Base-by-base conservation (phyloP, 495 filamentous ascomycete species). In the Aspergillus baeticus region DNA sequence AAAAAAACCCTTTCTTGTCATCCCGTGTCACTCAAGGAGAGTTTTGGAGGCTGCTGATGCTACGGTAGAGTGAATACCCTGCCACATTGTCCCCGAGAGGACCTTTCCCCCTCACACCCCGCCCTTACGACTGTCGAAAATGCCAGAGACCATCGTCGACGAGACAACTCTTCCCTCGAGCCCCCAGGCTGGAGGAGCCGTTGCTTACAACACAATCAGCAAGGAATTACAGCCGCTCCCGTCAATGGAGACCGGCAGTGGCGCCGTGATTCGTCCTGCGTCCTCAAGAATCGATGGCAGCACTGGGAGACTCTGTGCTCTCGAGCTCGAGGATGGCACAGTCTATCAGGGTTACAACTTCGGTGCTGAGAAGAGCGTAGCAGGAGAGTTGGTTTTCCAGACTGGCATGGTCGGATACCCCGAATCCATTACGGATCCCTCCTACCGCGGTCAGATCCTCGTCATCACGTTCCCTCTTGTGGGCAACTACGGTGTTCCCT, bases 401-500 rank as follows among this genome's bases (percentile, higher is more conserved):
- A 98, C 94, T 46, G 94, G 94, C 67, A 96, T 98, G 94, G 94
- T 98, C 54, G 94, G 94, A 58, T 98, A 98, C 68, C 92, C 94
- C 29, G 94, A 98, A 77, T 92, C 90, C 11, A 81, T 96, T 64
- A 96, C 91, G 47, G 91, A 96, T 63, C 91, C 91, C 57, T 96
- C 91, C 54, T 96, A 96, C 71, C 88, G 88, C 14, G 91, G 91
- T 35, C 91, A 96, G 73, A 92, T 96, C 47, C 82, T 96, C 48
- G 90, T 96, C 64, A 81, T 96, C 63, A 96, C 91, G 22, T 96
- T 94, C 71, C 91, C 91, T 21, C 79, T 96, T 14, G 87, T 92
- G 55, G 91, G 91, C 63, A 96, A 96, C 77, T 98, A 98, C 74
- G 94, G 90, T 68, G 94, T 97, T 10, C 94, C 94, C 21, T 89